These are phyloP conservation scores for Dalbergia cultrata DNA, from an alignment of 306 rosid genomes.

Conservation along the genomic window DNA sequence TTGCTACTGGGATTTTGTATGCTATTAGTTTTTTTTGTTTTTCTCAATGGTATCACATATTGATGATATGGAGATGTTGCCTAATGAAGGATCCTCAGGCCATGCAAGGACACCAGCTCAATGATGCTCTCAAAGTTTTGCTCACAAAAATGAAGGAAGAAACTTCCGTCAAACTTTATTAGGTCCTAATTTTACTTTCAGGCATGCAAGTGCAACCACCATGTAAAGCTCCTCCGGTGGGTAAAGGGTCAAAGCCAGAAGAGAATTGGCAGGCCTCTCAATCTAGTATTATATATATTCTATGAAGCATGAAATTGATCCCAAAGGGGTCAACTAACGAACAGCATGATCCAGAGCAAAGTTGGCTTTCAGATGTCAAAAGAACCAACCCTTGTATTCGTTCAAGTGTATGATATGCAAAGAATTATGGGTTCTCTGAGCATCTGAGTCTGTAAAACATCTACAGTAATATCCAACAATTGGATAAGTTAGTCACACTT, in stretches of 20 bases:
- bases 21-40: constrained; percentile 43
- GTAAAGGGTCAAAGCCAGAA: constrained; percentile 75
- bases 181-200: constrained; percentile 35
- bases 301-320: constrained; percentile 50
- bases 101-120: constrained; percentile 48
- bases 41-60: constrained; percentile 41
- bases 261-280: constrained; percentile 75
- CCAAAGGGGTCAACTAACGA: constrained; percentile 59
- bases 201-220: constrained; percentile 38
- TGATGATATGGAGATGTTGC: constrained; percentile 48
- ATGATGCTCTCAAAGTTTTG: constrained; percentile 58
- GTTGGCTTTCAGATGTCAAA: constrained; percentile 53
- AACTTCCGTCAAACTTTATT: constrained; percentile 44
- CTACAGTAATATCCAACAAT: constrained; percentile 33
- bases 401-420: constrained; percentile 50
- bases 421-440: constrained; percentile 55
- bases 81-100: constrained; percentile 53
- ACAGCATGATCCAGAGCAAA: constrained; percentile 44
- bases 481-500: constrained; percentile 34
- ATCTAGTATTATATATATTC: constrained; percentile 43
- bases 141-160: constrained; percentile 50
- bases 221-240: constrained; percentile 50
- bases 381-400: constrained; percentile 50
- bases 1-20: constrained; percentile 53
- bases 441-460: constrained; percentile 52